A percentile compares a stretch with the other conserved stretches of the same genome.
phyloP scores from a whole-genome alignment of 768 basidiomycete species.

The Pseudohyphozyma bogoriensis region DNA sequence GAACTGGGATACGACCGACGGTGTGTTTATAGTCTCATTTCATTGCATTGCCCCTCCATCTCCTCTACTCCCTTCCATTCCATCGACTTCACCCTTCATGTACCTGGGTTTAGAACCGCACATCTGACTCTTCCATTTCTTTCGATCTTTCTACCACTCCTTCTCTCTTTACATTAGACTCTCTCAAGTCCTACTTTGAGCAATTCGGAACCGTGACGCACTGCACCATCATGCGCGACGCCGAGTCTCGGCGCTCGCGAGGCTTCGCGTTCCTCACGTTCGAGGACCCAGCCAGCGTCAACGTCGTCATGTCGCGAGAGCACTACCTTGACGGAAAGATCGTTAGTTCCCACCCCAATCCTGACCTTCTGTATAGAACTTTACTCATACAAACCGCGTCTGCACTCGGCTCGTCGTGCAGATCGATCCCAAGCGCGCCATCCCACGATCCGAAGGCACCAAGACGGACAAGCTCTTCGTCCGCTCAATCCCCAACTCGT shows the following conservation, averaged over 20 bases:
- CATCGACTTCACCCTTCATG: constrained; percentile 37
- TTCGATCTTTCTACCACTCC: not conserved
- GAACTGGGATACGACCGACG: constrained; percentile 99
- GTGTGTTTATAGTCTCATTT: constrained; percentile 46
- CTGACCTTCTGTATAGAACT: too few relatives aligned
- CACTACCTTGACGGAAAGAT: constrained; percentile 96
- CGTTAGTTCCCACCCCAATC: constrained; percentile 48
- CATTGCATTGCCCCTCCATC: constrained; percentile 26
- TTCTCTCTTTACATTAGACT: constrained; percentile 31
- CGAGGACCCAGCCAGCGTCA: constrained; percentile 81
- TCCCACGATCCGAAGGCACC: constrained; percentile 85
- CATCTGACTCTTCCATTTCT: constrained; percentile 35
- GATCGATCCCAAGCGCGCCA: constrained; percentile 99
- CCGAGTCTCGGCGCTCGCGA: constrained; percentile 71
- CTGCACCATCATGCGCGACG: constrained; percentile 98
- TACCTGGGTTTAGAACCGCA: constrained; percentile 56
- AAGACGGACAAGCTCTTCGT: constrained; percentile 80
- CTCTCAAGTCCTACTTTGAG: constrained; percentile 63
- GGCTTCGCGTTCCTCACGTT: constrained; percentile 99
- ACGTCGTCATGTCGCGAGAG: constrained; percentile 87
- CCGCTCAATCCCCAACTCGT: constrained; percentile 79
- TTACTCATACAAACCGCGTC: not conserved
- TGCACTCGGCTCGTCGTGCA: constrained; percentile 37
- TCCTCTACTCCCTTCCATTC: constrained; percentile 29
- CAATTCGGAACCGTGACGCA: constrained; percentile 96